These are phyloP conservation scores for Solanum bulbocastanum DNA, from an alignment of 257 asterid species.

Conservation along the genomic window DNA sequence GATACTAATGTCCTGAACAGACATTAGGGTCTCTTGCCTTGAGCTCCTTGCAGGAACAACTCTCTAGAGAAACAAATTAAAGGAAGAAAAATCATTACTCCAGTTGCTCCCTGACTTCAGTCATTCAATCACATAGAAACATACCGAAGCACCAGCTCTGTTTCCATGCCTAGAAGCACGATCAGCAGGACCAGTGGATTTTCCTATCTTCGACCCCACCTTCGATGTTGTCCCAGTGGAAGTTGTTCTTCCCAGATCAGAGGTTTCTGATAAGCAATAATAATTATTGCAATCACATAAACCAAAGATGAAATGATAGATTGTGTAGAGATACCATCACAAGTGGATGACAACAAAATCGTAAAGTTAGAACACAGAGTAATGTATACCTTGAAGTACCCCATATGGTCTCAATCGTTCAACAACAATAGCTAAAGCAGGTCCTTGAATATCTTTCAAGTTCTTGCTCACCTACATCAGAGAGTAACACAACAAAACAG, in stretches of 20 bases:
- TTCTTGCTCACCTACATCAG: slow-evolving; percentile 68
- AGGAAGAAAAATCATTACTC: slow-evolving; percentile 4
- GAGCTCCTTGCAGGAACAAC: slow-evolving; percentile 59
- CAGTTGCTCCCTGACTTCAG: background rate
- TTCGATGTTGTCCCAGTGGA: slow-evolving; percentile 50
- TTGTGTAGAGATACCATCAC: background rate
- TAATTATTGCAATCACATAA: background rate
- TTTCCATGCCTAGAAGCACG: slow-evolving; percentile 67
- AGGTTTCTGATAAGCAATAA: slow-evolving; percentile 37
- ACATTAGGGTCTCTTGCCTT: slow-evolving; percentile 63
- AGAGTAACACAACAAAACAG: background rate
- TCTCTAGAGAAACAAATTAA: slow-evolving; percentile 36
- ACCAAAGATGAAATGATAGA: background rate
- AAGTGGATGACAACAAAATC: background rate
- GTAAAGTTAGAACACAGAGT: background rate
- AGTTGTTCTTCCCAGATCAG: slow-evolving; percentile 50
- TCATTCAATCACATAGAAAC: slow-evolving; percentile 17
- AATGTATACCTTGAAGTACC: slow-evolving; percentile 44
- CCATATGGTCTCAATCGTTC: slow-evolving; percentile 74
- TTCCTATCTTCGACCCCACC: slow-evolving; percentile 54
- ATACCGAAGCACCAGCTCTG: slow-evolving; percentile 68
- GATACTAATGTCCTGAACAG: slow-evolving; percentile 71
- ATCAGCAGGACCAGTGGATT: slow-evolving; percentile 55
- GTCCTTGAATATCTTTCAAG: slow-evolving; percentile 86
- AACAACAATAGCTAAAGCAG: slow-evolving; percentile 86